Percentiles rank a stretch among this genome's conserved stretches.
phyloP scores from a whole-genome alignment of 2,329 filamentous ascomycete genomes.

The Diaporthe sp. region DNA sequence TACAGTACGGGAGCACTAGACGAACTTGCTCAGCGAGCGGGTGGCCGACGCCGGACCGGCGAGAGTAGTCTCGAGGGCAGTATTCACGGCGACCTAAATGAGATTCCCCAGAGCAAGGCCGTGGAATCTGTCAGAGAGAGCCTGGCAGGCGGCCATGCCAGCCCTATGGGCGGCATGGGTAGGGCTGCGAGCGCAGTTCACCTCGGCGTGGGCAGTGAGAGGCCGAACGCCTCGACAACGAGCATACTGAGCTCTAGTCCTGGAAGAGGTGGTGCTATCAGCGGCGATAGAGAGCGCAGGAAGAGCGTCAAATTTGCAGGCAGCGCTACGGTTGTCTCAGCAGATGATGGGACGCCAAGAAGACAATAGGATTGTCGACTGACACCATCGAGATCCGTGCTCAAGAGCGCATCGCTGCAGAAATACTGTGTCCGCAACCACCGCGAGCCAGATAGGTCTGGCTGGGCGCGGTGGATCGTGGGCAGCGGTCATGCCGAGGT shows the following conservation, averaged over 20 bases:
- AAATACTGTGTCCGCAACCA: conserved; percentile 22
- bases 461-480: conserved; percentile 24
- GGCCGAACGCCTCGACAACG: conserved; percentile 38
- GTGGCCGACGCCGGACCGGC: conserved; percentile 31
- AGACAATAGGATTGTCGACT: conserved; percentile 28
- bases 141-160: conserved; percentile 22
- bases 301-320: conserved; percentile 75
- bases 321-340: conserved; percentile 40
- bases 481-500: conserved; percentile 20
- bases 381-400: conserved; percentile 19
- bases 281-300: conserved; percentile 64
- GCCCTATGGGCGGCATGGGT: conserved; percentile 48
- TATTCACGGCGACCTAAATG: conserved; percentile 63
- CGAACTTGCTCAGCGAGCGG: conserved; percentile 17
- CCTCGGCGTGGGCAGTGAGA: conserved; percentile 28
- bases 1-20: conserved; percentile 23
- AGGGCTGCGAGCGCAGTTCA: conserved; percentile 45
- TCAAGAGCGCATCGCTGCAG: conserved; percentile 20
- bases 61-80: conserved; percentile 40
- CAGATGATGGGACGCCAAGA: conserved; percentile 4
- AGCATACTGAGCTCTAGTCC: conserved; percentile 65
- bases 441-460: conserved; percentile 16
- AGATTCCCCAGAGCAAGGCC: conserved; percentile 70
- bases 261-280: conserved; percentile 50
- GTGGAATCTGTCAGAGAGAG: conserved; percentile 71